Conservation (phyloP, 331 rosid genomes). For the Prunus yedoensis region DNA sequence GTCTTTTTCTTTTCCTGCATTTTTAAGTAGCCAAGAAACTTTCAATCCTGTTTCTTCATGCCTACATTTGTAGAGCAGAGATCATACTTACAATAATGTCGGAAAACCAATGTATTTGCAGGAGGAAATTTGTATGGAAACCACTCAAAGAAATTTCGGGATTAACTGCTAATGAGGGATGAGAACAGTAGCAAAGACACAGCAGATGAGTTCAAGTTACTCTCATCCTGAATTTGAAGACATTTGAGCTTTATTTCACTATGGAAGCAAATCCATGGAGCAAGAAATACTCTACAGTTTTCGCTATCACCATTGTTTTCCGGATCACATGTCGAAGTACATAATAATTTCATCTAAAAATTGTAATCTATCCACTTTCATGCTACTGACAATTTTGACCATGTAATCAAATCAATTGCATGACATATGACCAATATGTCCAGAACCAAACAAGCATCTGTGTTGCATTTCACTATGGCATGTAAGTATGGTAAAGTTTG, state of each 20-base stretch:
- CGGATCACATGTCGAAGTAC: constrained; percentile 4
- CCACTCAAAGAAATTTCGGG: constrained; percentile 85
- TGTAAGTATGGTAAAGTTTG: constrained; percentile 3
- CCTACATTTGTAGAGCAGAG: background rate
- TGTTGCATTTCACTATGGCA: background rate
- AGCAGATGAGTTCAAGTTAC: background rate
- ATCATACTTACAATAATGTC: background rate
- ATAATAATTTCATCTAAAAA: background rate
- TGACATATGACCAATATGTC: background rate
- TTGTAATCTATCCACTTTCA: background rate
- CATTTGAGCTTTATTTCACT: too few species aligned
- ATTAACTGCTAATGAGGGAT: constrained; percentile 40
- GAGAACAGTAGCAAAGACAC: background rate
- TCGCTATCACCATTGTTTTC: constrained; percentile 3
- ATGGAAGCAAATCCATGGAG: background rate
- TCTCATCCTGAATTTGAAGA: constrained; percentile 6
- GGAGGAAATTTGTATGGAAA: constrained; percentile 89
- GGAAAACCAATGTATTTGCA: constrained; percentile 22
- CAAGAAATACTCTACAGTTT: background rate
- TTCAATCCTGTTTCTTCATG: background rate
- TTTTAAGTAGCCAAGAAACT: background rate
- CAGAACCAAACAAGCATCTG: constrained; percentile 5
- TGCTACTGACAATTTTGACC: background rate
- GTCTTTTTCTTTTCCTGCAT: background rate
- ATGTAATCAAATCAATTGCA: background rate